Evolutionary conservation across 2,329 filamentous ascomycete genomes (phyloP).

Genomic region (Monilinia aucupariae): DNA sequence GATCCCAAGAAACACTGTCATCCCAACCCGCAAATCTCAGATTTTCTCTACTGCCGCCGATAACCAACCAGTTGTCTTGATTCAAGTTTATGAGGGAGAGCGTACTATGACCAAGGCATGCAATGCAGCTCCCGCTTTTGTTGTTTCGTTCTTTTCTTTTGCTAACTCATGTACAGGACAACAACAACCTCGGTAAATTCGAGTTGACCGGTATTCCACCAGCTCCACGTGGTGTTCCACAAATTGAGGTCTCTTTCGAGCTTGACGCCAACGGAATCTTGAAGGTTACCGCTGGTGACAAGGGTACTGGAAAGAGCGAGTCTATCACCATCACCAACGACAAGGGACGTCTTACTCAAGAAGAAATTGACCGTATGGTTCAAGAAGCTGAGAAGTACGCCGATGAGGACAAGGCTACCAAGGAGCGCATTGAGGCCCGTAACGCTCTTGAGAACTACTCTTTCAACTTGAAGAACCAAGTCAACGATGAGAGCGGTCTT

Average conservation of each 20-base stretch:
- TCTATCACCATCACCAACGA: slow-evolving; percentile 99
- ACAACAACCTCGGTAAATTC: slow-evolving; percentile 97
- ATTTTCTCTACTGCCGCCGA: slow-evolving; percentile 96
- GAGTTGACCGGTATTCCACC: slow-evolving; percentile 94
- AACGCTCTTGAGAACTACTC: slow-evolving; percentile 99
- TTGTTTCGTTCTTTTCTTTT: too few species aligned
- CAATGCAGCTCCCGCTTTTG: too few species aligned
- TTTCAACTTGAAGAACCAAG: slow-evolving; percentile 98
- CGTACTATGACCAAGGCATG: slow-evolving; percentile 68
- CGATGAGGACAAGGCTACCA: slow-evolving; percentile 97
- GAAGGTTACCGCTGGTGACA: slow-evolving; percentile 92
- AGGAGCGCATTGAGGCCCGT: slow-evolving; percentile 92
- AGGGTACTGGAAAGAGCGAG: slow-evolving; percentile 96
- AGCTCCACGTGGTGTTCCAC: slow-evolving; percentile 90
- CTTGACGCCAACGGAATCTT: slow-evolving; percentile 98
- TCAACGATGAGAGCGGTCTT: slow-evolving; percentile 92
- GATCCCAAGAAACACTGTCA: slow-evolving; percentile 89
- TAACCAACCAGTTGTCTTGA: slow-evolving; percentile 92
- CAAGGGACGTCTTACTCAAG: slow-evolving; percentile 92
- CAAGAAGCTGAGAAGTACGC: slow-evolving; percentile 97
- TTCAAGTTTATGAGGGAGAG: slow-evolving; percentile 94
- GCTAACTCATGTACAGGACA: slow-evolving; percentile 48
- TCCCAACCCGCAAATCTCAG: slow-evolving; percentile 94
- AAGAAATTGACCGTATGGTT: slow-evolving; percentile 99
- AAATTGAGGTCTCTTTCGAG: slow-evolving; percentile 97